Percentiles rank a stretch among this genome's conserved stretches.
These are phyloP conservation scores for Fraxinus latifolia DNA, from an alignment of 305 asterid species.

Conservation along the genomic window DNA sequence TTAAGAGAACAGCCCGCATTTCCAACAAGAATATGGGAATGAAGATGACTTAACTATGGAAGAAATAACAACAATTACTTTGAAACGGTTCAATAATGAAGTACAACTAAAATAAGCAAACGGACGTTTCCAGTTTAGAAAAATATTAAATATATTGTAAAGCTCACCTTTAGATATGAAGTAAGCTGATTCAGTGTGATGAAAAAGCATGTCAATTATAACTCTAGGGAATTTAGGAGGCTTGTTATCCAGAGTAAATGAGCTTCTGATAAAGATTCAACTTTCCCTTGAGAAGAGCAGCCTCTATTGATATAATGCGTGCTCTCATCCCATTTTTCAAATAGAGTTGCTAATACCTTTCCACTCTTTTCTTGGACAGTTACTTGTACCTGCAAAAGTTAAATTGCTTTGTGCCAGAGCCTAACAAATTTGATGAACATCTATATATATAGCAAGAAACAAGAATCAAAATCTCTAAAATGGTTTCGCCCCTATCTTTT, in stretches of 20 bases:
- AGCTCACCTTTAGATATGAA: conserved; percentile 24
- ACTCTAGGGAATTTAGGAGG: conserved; percentile 15
- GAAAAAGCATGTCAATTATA: conserved; percentile 22
- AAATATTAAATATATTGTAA: neutral
- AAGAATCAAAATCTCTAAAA: neutral
- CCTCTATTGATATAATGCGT: conserved; percentile 18
- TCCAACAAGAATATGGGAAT: neutral
- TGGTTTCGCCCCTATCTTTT: neutral
- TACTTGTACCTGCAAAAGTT: conserved; percentile 26
- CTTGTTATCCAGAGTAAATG: conserved; percentile 26
- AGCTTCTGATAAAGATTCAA: conserved; percentile 10
- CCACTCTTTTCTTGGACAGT: conserved; percentile 25
- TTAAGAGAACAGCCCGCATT: neutral
- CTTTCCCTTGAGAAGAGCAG: conserved; percentile 11
- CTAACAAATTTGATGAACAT: neutral
- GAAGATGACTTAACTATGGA: neutral
- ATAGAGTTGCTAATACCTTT: conserved; percentile 18
- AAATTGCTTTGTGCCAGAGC: neutral
- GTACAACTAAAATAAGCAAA: neutral
- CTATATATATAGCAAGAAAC: neutral
- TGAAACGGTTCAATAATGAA: neutral
- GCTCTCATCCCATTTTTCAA: conserved; percentile 32
- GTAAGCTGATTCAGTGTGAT: conserved; percentile 29
- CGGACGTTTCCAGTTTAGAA: neutral
- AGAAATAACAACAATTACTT: neutral